A percentile compares a stretch with the other conserved stretches of the same genome.
These are phyloP conservation scores for Vanrija sp. DNA, from an alignment of 1,284 basidiomycete species.

Conservation along the genomic window DNA sequence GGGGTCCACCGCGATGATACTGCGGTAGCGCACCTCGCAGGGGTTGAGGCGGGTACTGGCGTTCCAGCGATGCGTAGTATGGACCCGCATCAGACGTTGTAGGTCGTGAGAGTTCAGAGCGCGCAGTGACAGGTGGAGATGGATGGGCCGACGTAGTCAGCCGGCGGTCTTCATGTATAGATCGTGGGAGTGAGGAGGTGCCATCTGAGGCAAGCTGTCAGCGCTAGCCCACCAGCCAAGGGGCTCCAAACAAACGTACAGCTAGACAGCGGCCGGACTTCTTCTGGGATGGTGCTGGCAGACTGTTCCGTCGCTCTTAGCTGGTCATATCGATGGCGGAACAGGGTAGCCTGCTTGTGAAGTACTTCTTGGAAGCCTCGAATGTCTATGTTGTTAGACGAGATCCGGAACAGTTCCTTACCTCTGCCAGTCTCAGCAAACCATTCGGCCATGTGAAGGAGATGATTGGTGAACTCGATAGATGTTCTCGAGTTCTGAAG, in stretches of 20 bases:
- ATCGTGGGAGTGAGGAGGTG: neutral
- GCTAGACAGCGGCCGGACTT: too few species aligned
- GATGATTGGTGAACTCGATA: constrained; percentile 30
- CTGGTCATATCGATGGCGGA: neutral
- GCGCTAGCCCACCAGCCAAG: neutral
- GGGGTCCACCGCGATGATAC: neutral
- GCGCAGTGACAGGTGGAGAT: neutral
- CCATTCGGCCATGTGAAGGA: constrained; percentile 36
- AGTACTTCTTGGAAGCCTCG: neutral
- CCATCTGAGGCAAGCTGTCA: neutral
- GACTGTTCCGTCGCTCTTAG: neutral
- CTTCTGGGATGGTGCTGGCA: too few species aligned
- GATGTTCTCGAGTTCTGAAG: constrained; percentile 28
- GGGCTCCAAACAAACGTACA: too few species aligned
- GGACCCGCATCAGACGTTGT: neutral
- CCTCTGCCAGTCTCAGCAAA: constrained; percentile 7
- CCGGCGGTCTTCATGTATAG: too few species aligned
- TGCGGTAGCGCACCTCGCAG: neutral
- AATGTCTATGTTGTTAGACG: neutral
- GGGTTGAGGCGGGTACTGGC: neutral
- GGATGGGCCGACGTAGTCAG: neutral
- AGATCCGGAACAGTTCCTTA: neutral
- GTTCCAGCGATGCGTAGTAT: neutral
- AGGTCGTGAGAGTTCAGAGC: neutral
- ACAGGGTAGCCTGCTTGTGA: neutral